Evolutionary conservation across 768 basidiomycete genomes (phyloP).

Genomic region (Collybiopsis confluens): DNA sequence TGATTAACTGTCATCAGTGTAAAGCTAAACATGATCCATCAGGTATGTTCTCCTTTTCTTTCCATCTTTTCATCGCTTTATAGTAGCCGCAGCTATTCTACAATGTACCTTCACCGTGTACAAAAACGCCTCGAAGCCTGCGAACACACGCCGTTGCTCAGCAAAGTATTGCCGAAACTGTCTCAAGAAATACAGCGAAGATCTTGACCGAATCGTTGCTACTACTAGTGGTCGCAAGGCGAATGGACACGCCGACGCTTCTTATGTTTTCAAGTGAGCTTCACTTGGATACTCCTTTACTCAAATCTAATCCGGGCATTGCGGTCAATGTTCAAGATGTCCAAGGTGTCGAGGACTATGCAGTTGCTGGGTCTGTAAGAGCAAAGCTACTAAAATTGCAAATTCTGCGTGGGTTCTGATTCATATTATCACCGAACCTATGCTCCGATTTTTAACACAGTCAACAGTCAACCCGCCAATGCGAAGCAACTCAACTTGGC

Average conservation of each 20-base stretch:
- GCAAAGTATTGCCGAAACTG: constrained; percentile 63
- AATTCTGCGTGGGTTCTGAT: too few species aligned
- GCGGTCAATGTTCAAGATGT: constrained; percentile 55
- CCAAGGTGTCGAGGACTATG: constrained; percentile 64
- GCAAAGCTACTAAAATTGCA: constrained; percentile 25
- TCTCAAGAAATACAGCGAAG: constrained; percentile 63
- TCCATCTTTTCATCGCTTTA: constrained; percentile 1
- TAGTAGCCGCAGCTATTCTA: constrained; percentile 22
- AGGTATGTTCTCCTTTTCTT: constrained; percentile 29
- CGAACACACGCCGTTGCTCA: constrained; percentile 41
- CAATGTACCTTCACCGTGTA: constrained; percentile 32
- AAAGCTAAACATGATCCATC: constrained; percentile 51
- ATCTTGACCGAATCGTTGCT: constrained; percentile 37
- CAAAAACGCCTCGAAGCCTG: constrained; percentile 10
- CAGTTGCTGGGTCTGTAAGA: constrained; percentile 65
- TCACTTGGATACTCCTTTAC: too few species aligned
- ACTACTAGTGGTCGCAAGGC: constrained; percentile 13
- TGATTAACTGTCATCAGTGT: constrained; percentile 72
- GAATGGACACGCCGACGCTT: constrained; percentile 20
- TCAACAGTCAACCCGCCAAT: too few species aligned
- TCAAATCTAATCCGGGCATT: too few species aligned
- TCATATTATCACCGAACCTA: too few species aligned
- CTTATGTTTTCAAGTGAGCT: constrained; percentile 52
- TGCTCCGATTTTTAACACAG: too few species aligned
- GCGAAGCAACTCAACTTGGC: too few species aligned